phyloP scores from a whole-genome alignment of 768 basidiomycete species.

The Rhizopogon vesiculosus region DNA sequence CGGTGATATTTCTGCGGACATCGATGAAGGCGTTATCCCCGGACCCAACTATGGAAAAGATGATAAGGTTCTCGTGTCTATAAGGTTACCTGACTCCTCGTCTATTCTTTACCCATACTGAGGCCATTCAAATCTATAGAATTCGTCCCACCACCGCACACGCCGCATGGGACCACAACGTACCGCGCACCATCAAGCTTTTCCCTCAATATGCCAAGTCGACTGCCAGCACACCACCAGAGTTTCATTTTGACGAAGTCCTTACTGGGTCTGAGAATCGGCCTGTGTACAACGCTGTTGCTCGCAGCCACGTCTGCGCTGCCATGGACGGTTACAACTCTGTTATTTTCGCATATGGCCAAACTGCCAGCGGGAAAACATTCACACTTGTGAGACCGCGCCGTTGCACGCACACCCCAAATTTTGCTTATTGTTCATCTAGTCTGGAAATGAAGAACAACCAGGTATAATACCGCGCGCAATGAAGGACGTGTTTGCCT shows the following conservation, averaged over 20 bases:
- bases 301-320: slow-evolving; percentile 75
- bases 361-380: slow-evolving; percentile 81
- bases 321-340: slow-evolving; percentile 98
- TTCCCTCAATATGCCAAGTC: slow-evolving; percentile 51
- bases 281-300: slow-evolving; percentile 71
- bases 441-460: slow-evolving; percentile 75
- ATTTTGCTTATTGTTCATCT: not conserved
- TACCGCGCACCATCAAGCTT: slow-evolving; percentile 54
- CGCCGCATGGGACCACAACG: slow-evolving; percentile 52
- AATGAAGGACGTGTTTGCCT: slow-evolving; percentile 87
- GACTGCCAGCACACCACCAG: slow-evolving; percentile 31
- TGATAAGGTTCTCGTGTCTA: slow-evolving; percentile 84
- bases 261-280: slow-evolving; percentile 79
- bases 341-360: slow-evolving; percentile 91
- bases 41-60: slow-evolving; percentile 57
- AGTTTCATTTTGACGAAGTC: slow-evolving; percentile 71
- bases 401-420: slow-evolving; percentile 24
- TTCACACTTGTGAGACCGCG: slow-evolving; percentile 48
- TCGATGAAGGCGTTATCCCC: slow-evolving; percentile 53
- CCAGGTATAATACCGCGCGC: slow-evolving; percentile 95
- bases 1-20: slow-evolving; percentile 62
- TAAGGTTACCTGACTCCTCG: slow-evolving; percentile 43
- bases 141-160: slow-evolving; percentile 52
- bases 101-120: not conserved
- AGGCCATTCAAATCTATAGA: slow-evolving; percentile 30